A percentile compares a stretch with the other conserved stretches of the same genome.
These are phyloP conservation scores for Xylariaceae sp. DNA, from an alignment of 2,329 filamentous ascomycete genomes.

Conservation along the genomic window DNA sequence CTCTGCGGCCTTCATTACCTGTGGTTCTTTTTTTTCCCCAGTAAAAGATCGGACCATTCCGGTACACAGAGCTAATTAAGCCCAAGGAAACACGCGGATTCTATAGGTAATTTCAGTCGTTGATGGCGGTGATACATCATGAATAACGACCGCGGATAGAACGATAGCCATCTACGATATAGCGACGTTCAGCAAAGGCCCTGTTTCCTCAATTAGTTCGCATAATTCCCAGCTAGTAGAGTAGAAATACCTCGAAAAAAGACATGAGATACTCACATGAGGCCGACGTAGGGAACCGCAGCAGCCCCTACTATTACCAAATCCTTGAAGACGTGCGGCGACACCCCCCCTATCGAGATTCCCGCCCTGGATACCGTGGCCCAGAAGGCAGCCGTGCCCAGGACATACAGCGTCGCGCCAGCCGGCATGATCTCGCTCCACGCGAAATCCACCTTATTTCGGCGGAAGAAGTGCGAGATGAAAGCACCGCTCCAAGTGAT, in stretches of 20 bases:
- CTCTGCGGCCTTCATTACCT: too few species aligned
- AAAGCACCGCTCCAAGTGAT: constrained; percentile 77
- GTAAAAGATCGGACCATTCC: too few species aligned
- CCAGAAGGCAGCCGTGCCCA: constrained; percentile 40
- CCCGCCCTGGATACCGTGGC: constrained; percentile 26
- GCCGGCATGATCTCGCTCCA: constrained; percentile 40
- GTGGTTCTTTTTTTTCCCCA: too few species aligned
- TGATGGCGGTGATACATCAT: too few species aligned
- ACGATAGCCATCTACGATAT: constrained; percentile 47
- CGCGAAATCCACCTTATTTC: constrained; percentile 38
- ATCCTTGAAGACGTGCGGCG: constrained; percentile 33
- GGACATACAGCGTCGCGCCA: constrained; percentile 38
- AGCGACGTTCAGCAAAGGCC: constrained; percentile 48
- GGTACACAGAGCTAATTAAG: too few species aligned
- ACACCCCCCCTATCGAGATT: constrained; percentile 29
- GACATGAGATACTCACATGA: constrained; percentile 48
- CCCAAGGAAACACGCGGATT: too few species aligned
- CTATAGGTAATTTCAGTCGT: too few species aligned
- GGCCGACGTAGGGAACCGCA: constrained; percentile 46
- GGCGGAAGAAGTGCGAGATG: constrained; percentile 58
- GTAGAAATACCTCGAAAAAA: constrained; percentile 13
- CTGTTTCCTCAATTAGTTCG: constrained; percentile 33
- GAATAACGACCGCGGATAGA: constrained; percentile 35
- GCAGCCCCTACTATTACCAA: constrained; percentile 45
- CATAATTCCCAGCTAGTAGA: constrained; percentile 7